Evolutionary conservation across 1,284 basidiomycete species (phyloP).

Genomic region (Ganoderma multipileum): DNA sequence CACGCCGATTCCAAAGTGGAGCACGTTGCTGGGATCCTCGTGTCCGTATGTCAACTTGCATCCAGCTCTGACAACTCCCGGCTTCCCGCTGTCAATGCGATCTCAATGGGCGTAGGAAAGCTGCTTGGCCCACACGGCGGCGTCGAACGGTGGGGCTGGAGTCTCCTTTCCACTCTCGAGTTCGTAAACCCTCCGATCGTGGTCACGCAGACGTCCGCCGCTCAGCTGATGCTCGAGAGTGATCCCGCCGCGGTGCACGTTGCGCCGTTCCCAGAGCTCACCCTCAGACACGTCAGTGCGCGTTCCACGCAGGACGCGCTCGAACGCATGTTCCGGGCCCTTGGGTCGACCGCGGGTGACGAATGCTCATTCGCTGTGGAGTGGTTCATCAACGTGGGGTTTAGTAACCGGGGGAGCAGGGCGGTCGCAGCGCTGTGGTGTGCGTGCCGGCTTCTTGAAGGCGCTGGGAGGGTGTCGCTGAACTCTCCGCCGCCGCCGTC

Average conservation of each 20-base stretch:
- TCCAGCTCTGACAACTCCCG: constrained; percentile 33
- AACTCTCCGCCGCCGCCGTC: constrained; percentile 34
- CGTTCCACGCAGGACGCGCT: constrained; percentile 62
- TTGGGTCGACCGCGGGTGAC: constrained; percentile 78
- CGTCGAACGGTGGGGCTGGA: constrained; percentile 91
- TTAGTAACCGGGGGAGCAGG: constrained; percentile 48
- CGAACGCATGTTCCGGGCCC: constrained; percentile 71
- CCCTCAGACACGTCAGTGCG: constrained; percentile 68
- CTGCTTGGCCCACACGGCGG: constrained; percentile 84
- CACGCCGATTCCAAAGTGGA: constrained; percentile 76
- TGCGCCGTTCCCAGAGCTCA: constrained; percentile 63
- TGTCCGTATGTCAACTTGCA: constrained; percentile 66
- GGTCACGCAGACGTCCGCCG: constrained; percentile 52
- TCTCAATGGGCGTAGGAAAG: constrained; percentile 64
- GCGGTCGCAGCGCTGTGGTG: constrained; percentile 87
- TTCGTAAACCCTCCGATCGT: constrained; percentile 65
- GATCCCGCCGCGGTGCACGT: constrained; percentile 46
- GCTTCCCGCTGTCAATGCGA: constrained; percentile 42
- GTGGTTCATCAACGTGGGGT: constrained; percentile 77
- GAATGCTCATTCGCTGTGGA: constrained; percentile 78
- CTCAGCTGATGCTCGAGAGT: constrained; percentile 66
- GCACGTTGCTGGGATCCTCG: constrained; percentile 70
- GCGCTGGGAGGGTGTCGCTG: constrained; percentile 59
- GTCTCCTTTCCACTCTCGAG: constrained; percentile 77
- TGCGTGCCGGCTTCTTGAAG: constrained; percentile 76